A percentile compares a stretch with the other conserved stretches of the same genome.
Evolutionary conservation across 306 rosid genomes (phyloP).

Genomic region (Begonia peltatifolia): DNA sequence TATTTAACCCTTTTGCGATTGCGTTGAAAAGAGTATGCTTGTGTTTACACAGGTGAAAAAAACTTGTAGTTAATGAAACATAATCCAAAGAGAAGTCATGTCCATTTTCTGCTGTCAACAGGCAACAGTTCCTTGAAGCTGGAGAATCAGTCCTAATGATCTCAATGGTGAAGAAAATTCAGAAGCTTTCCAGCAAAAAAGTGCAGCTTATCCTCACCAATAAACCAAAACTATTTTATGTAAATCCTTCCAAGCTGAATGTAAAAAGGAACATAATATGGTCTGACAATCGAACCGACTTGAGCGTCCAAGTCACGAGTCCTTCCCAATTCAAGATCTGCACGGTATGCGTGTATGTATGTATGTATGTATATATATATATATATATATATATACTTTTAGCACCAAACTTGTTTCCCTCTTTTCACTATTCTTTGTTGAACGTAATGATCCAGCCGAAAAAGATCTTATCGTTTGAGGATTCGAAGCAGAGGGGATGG

Average conservation of each 20-base stretch:
- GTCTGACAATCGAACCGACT: slow-evolving; percentile 93
- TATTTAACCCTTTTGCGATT: too few species aligned
- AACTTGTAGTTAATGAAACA: too few species aligned
- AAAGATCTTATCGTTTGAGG: slow-evolving; percentile 81
- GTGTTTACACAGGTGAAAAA: too few species aligned
- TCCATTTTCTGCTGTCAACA: slow-evolving; percentile 8
- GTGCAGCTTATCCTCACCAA: slow-evolving; percentile 98
- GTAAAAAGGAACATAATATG: slow-evolving; percentile 86
- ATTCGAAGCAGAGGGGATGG: slow-evolving; percentile 81
- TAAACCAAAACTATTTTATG: slow-evolving; percentile 90
- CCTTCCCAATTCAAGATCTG: slow-evolving; percentile 85
- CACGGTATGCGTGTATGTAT: slow-evolving; percentile 85
- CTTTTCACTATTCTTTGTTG: not conserved
- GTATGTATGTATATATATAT: too few species aligned
- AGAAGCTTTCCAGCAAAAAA: slow-evolving; percentile 85
- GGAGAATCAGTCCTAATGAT: slow-evolving; percentile 95
- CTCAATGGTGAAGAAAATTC: slow-evolving; percentile 89
- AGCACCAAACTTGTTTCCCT: too few species aligned
- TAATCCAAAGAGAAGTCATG: too few species aligned
- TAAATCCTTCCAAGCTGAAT: slow-evolving; percentile 78
- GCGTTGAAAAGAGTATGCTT: too few species aligned
- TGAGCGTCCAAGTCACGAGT: slow-evolving; percentile 74
- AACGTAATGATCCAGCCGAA: slow-evolving; percentile 59
- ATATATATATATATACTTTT: too few species aligned
- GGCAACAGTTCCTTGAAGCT: slow-evolving; percentile 95